Evolutionary conservation across 1,139 yeast species (phyloP).

Genomic region (Insectozyma bohioensis): DNA sequence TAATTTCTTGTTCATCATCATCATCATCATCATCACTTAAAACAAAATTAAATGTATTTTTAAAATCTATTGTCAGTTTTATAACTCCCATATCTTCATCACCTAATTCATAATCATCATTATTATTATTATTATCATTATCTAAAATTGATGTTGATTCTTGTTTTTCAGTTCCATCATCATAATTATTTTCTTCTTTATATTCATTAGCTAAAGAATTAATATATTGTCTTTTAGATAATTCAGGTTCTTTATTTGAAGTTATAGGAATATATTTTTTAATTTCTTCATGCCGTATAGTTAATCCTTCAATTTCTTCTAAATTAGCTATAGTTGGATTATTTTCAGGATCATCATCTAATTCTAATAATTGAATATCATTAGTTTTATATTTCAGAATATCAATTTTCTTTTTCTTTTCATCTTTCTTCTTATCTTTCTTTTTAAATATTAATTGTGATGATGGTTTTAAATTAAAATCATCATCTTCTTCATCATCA

Average conservation of each 20-base stretch:
- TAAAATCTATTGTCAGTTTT: constrained; percentile 8
- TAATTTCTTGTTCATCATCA: constrained; percentile 9
- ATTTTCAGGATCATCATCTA: constrained; percentile 20
- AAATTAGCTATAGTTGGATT: constrained; percentile 22
- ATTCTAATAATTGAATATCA: constrained; percentile 7
- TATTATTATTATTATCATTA: constrained; percentile 6
- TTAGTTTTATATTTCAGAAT: background rate
- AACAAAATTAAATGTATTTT: constrained; percentile 14
- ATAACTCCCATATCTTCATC: constrained; percentile 18
- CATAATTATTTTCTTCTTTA: constrained; percentile 13
- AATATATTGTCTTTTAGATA: constrained; percentile 10
- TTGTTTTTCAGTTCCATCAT: constrained; percentile 14
- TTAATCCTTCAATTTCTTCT: constrained; percentile 14
- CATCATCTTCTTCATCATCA: constrained; percentile 8
- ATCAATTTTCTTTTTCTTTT: constrained; percentile 2
- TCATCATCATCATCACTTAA: constrained; percentile 19
- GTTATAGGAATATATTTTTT: constrained; percentile 15
- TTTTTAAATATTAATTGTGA: constrained; percentile 1
- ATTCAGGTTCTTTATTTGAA: constrained; percentile 7
- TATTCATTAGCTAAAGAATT: constrained; percentile 12
- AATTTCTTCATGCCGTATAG: too few relatives aligned
- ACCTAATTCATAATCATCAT: constrained; percentile 20
- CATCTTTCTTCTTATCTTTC: background rate
- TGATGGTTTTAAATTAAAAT: background rate
- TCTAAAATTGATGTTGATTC: background rate